Evolutionary conservation across 2,329 filamentous ascomycete species (phyloP).

Genomic region (Fusarium sambucinum): DNA sequence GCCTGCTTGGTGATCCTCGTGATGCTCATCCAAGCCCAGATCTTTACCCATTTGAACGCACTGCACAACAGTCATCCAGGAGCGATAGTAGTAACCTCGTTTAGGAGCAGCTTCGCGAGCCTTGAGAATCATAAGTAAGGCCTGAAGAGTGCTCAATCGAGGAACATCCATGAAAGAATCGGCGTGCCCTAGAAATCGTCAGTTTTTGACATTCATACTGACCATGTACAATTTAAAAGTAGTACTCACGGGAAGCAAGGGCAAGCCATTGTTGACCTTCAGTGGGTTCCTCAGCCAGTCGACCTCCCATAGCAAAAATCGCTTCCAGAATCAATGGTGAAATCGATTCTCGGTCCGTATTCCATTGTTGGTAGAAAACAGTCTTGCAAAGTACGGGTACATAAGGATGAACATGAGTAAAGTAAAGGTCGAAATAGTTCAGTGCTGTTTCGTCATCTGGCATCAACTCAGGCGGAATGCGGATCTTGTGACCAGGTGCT

Average conservation of each 20-base stretch:
- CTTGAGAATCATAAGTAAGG: conserved; percentile 87
- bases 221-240: neutral
- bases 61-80: conserved; percentile 95
- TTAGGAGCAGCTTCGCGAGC: conserved; percentile 93
- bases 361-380: conserved; percentile 91
- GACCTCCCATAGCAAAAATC: conserved; percentile 88
- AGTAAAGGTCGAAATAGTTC: conserved; percentile 91
- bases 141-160: conserved; percentile 90
- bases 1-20: conserved; percentile 79
- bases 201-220: conserved; percentile 28
- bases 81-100: conserved; percentile 94
- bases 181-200: conserved; percentile 75
- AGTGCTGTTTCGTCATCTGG: conserved; percentile 84
- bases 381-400: conserved; percentile 88
- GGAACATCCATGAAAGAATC: conserved; percentile 95
- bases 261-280: conserved; percentile 94
- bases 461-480: conserved; percentile 94
- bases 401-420: conserved; percentile 90
- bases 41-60: conserved; percentile 95
- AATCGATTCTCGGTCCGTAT: conserved; percentile 81
- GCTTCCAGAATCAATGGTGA: conserved; percentile 91
- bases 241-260: conserved; percentile 78
- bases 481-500: conserved; percentile 79
- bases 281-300: conserved; percentile 83
- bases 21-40: conserved; percentile 88